Evolutionary conservation across 2,329 filamentous ascomycete species (phyloP).

Genomic region (Cercospora citrullina): DNA sequence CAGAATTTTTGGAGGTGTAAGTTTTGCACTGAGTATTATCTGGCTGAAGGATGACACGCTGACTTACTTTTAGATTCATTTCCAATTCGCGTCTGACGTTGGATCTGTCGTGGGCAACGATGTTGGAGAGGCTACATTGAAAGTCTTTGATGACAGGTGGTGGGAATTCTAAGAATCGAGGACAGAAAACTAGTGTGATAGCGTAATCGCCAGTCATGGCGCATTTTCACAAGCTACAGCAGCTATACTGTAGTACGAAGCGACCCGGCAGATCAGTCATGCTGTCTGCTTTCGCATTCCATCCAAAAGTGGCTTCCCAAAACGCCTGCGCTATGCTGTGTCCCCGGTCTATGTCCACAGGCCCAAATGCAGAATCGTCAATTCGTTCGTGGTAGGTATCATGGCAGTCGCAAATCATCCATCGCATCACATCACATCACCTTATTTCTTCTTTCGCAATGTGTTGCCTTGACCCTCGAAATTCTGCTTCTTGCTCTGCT

Average conservation of each 20-base stretch:
- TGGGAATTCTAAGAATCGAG: background rate
- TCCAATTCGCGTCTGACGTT: constrained; percentile 32
- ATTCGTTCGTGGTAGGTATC: background rate
- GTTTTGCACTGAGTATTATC: background rate
- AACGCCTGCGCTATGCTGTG: constrained; percentile 9
- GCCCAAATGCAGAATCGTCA: constrained; percentile 12
- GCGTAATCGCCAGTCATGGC: background rate
- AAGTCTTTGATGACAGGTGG: constrained; percentile 9
- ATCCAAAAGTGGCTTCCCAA: background rate
- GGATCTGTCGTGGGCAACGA: constrained; percentile 27
- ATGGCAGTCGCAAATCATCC: background rate
- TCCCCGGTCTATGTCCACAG: background rate
- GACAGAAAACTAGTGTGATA: background rate
- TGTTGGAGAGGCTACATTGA: constrained; percentile 10
- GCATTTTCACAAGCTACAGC: background rate
- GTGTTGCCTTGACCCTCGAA: constrained; percentile 74
- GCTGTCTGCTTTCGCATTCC: background rate
- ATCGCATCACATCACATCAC: background rate
- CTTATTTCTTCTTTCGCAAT: constrained; percentile 69
- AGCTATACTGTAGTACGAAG: background rate
- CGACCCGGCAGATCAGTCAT: background rate
- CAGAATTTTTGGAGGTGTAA: constrained; percentile 32
- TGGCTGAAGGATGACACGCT: background rate
- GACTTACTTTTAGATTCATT: constrained; percentile 28
- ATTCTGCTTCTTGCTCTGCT: constrained; percentile 65